Evolutionary conservation across 2,329 filamentous ascomycete species (phyloP).

Genomic region (Emergomyces pasteurianus): DNA sequence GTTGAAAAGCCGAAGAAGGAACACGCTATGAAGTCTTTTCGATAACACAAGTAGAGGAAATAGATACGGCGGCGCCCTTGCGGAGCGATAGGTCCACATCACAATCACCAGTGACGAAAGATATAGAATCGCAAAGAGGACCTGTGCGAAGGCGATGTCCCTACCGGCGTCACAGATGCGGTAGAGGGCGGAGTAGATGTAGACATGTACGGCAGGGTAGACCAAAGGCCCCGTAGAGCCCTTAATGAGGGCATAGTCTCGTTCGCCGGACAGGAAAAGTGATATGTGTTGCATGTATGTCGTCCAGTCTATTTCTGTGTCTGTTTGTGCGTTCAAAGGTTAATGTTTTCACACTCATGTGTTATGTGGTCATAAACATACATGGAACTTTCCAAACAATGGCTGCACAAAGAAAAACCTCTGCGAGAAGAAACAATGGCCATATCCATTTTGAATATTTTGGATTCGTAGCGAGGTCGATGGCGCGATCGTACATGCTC

Average conservation of each 20-base stretch:
- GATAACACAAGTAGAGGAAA: slow-evolving; percentile 77
- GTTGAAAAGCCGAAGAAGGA: slow-evolving; percentile 86
- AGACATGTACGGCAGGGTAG: slow-evolving; percentile 89
- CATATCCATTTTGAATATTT: slow-evolving; percentile 51
- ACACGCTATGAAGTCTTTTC: slow-evolving; percentile 88
- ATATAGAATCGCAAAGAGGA: slow-evolving; percentile 71
- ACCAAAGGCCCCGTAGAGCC: slow-evolving; percentile 88
- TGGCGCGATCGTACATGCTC: slow-evolving; percentile 17
- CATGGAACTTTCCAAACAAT: slow-evolving; percentile 76
- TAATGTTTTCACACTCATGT: neutral
- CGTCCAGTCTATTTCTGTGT: slow-evolving; percentile 96
- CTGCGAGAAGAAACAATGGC: slow-evolving; percentile 54
- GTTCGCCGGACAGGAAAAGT: slow-evolving; percentile 70
- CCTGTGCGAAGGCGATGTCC: slow-evolving; percentile 70
- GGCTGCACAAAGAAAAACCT: slow-evolving; percentile 58
- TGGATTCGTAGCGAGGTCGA: slow-evolving; percentile 40
- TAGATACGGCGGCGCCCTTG: slow-evolving; percentile 60
- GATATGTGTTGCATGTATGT: slow-evolving; percentile 92
- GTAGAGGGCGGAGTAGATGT: slow-evolving; percentile 75
- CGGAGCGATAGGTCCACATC: slow-evolving; percentile 59
- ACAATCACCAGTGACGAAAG: slow-evolving; percentile 63
- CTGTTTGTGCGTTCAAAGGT: slow-evolving; percentile 35
- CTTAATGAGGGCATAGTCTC: slow-evolving; percentile 74
- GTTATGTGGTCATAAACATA: slow-evolving; percentile 35
- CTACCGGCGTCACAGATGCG: slow-evolving; percentile 61